These are phyloP conservation scores for Euptelea pleiosperma DNA, from an alignment of 164 flowering plant species.

Conservation along the genomic window DNA sequence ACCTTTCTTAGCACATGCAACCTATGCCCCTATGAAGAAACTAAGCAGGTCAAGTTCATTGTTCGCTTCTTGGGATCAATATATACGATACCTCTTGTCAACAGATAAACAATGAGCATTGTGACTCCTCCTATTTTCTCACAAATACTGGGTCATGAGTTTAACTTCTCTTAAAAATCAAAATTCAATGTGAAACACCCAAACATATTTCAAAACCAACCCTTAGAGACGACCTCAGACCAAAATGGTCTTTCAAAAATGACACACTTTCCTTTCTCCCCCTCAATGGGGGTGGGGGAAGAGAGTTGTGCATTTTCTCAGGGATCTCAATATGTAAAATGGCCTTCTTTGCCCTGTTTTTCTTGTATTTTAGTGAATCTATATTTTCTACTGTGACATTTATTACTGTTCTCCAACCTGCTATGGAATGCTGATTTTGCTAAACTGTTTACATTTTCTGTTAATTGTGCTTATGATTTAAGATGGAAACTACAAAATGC, in stretches of 20 bases:
- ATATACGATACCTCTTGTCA: too few species aligned
- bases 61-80: too few species aligned
- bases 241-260: background rate
- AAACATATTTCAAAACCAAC: background rate
- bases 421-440: too few species aligned
- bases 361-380: too few species aligned
- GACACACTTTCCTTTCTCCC: background rate
- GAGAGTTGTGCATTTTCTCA: too few species aligned
- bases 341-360: too few species aligned
- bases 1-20: too few species aligned
- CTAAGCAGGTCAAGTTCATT: background rate
- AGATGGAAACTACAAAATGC: background rate
- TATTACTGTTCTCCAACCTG: too few species aligned
- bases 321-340: background rate
- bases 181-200: background rate
- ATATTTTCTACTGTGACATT: too few species aligned
- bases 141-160: background rate
- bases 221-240: constrained; percentile 1
- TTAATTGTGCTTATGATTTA: too few species aligned
- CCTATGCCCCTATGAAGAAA: background rate
- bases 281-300: too few species aligned
- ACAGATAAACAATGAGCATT: background rate
- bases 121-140: background rate
- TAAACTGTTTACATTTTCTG: background rate
- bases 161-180: background rate